Conservation (phyloP, 345 rosid genomes). For the Excoecaria cochinchinensis region DNA sequence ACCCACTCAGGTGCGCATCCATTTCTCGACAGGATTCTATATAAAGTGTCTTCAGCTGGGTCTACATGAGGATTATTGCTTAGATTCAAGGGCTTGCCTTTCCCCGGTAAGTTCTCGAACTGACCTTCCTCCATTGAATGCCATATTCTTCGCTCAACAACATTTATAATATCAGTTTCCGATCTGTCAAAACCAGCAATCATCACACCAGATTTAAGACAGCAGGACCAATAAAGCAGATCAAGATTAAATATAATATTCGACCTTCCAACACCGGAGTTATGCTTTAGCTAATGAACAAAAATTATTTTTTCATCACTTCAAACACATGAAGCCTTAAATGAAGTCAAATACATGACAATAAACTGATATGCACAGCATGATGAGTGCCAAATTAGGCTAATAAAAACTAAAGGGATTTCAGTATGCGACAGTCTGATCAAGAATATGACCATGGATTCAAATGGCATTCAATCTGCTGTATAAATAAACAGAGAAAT, state of each 20-base stretch:
- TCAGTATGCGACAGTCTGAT: background rate
- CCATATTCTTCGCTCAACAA: conserved; percentile 95
- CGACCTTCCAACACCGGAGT: too few species aligned
- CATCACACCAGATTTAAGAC: background rate
- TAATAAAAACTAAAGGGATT: background rate
- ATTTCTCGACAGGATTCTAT: conserved; percentile 75
- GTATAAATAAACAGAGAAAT: background rate
- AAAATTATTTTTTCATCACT: background rate
- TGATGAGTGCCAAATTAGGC: background rate
- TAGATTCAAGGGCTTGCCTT: conserved; percentile 84
- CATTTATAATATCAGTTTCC: conserved; percentile 76
- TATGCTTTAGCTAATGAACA: too few species aligned
- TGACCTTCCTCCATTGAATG: conserved; percentile 97
- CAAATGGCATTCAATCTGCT: background rate
- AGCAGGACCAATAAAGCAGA: background rate
- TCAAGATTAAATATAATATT: background rate
- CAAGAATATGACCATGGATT: background rate
- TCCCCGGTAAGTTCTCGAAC: conserved; percentile 87
- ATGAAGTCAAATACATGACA: conserved; percentile 3
- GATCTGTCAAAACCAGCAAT: conserved; percentile 46
- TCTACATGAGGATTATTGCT: conserved; percentile 69
- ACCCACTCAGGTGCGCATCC: conserved; percentile 93
- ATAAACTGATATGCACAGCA: background rate
- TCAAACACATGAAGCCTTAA: background rate
- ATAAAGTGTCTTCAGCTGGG: conserved; percentile 85